Conservation (phyloP, 1,139 yeast genomes). For the Arxiozyma telluris region DNA sequence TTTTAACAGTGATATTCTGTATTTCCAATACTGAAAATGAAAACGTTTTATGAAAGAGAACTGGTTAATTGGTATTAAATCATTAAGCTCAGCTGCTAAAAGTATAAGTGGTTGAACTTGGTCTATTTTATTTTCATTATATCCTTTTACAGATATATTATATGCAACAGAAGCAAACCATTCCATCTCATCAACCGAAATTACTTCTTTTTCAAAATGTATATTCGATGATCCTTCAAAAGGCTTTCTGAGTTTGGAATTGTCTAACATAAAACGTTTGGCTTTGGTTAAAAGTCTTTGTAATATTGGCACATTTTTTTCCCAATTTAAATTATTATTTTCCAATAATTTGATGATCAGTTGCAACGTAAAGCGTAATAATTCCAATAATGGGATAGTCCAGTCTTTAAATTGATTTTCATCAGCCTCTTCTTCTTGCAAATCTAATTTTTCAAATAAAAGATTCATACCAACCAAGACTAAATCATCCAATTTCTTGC, state of each 20-base stretch:
- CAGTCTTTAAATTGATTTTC: not conserved
- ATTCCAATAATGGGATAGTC: constrained; percentile 12
- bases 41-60: constrained; percentile 13
- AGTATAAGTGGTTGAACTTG: constrained; percentile 5
- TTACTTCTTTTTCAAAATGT: constrained; percentile 3
- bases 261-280: constrained; percentile 7
- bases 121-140: constrained; percentile 2
- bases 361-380: constrained; percentile 22
- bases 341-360: constrained; percentile 19
- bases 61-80: constrained; percentile 16
- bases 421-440: not conserved
- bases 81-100: constrained; percentile 10
- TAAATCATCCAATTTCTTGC: constrained; percentile 13
- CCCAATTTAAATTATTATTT: constrained; percentile 4
- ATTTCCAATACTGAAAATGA: constrained; percentile 19
- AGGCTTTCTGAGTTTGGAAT: constrained; percentile 2
- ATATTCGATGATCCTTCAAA: not conserved
- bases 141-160: constrained; percentile 16
- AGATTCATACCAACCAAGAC: constrained; percentile 12
- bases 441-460: constrained; percentile 15
- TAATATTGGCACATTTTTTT: constrained; percentile 9
- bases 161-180: constrained; percentile 25
- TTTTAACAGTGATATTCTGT: constrained; percentile 9
- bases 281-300: constrained; percentile 11
- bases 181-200: constrained; percentile 22